A percentile compares a stretch with the other conserved stretches of the same genome.
Evolutionary conservation across 2,329 filamentous ascomycete genomes (phyloP).

Genomic region (Akanthomyces muscarius): DNA sequence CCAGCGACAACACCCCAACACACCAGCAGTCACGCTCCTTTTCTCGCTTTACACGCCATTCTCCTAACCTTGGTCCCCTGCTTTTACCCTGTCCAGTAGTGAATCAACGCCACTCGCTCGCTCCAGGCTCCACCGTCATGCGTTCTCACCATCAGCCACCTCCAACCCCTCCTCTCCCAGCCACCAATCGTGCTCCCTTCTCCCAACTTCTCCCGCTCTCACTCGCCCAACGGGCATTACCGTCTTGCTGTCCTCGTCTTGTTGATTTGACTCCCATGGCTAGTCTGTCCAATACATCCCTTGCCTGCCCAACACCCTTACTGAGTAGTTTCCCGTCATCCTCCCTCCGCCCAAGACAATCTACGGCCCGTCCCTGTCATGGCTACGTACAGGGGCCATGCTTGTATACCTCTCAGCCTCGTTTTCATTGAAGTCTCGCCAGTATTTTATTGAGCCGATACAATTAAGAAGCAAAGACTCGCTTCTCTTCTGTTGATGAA

Average conservation of each 20-base stretch:
- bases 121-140: slow-evolving; percentile 1
- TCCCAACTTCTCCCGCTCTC: background rate
- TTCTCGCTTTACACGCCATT: slow-evolving; percentile 5
- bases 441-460: background rate
- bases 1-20: background rate
- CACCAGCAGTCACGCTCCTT: slow-evolving; percentile 3
- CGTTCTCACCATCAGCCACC: slow-evolving; percentile 4
- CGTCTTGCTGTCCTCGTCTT: background rate
- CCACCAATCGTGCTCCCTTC: slow-evolving; percentile 3
- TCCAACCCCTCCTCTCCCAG: background rate
- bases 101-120: slow-evolving; percentile 4
- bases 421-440: background rate
- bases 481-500: background rate
- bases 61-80: background rate
- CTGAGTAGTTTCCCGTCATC: background rate
- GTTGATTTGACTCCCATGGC: background rate
- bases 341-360: slow-evolving; percentile 3
- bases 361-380: slow-evolving; percentile 11
- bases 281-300: slow-evolving; percentile 5
- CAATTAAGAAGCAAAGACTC: background rate
- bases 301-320: background rate
- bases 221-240: background rate
- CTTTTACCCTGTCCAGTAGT: background rate
- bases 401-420: background rate
- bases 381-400: background rate